Evolutionary conservation across 495 filamentous ascomycete species (phyloP).

Genomic region (Neurospora sp.): DNA sequence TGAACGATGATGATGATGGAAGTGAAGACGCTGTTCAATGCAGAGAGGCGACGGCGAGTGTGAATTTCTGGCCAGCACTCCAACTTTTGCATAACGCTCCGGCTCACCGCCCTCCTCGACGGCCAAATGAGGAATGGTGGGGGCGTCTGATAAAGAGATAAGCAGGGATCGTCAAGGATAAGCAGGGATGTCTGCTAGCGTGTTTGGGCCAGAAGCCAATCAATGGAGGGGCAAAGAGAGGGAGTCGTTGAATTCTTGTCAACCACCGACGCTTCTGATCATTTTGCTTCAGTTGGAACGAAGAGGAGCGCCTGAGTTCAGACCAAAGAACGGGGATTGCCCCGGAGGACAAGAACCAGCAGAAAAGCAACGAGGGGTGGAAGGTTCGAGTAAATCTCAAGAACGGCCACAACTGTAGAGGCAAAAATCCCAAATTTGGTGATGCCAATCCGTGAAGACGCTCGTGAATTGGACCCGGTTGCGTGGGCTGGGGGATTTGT

Average conservation of each 20-base stretch:
- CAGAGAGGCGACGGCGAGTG: neutral
- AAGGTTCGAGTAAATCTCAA: neutral
- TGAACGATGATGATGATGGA: neutral
- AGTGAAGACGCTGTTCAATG: neutral
- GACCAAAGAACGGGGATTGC: neutral
- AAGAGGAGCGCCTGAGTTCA: neutral
- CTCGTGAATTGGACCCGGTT: neutral
- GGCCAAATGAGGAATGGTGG: slow-evolving; percentile 10
- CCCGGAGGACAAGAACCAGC: too few species aligned
- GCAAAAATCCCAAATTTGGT: neutral
- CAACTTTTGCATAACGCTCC: slow-evolving; percentile 12
- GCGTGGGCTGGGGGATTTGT: neutral
- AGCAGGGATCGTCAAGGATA: slow-evolving; percentile 16
- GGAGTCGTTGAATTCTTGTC: neutral
- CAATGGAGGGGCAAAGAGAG: slow-evolving; percentile 12
- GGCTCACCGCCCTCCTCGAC: slow-evolving; percentile 16
- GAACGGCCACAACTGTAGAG: neutral
- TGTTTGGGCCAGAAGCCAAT: slow-evolving; percentile 10
- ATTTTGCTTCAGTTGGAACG: neutral
- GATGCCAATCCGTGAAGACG: neutral
- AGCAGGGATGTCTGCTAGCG: slow-evolving; percentile 8
- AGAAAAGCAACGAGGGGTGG: neutral
- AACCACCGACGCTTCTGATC: neutral
- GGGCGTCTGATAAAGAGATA: slow-evolving; percentile 18
- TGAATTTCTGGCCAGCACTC: neutral